phyloP scores from a whole-genome alignment of 116 monocot species.

The Trichopus zeylanicus region DNA sequence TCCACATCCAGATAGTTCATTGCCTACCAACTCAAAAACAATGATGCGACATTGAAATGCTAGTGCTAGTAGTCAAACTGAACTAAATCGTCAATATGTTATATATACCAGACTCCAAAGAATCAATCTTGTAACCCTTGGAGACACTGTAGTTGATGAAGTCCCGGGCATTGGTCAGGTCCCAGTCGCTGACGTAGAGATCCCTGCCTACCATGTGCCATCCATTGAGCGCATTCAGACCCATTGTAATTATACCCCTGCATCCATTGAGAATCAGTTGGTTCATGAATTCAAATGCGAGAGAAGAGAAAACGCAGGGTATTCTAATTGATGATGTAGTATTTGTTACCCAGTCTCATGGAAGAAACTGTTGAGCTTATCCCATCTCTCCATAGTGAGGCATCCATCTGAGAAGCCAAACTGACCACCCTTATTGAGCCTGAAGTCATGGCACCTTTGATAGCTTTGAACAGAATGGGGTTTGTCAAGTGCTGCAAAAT shows the following conservation, averaged over 20 bases:
- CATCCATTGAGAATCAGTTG: not conserved
- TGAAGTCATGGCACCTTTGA: constrained; percentile 34
- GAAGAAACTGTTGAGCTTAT: constrained; percentile 48
- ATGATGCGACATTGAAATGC: not conserved
- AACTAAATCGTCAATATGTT: not conserved
- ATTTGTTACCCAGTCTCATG: constrained; percentile 35
- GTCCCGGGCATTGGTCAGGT: constrained; percentile 43
- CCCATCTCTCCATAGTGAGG: constrained; percentile 59
- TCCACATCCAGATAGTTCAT: constrained; percentile 75
- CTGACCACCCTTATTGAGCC: constrained; percentile 13
- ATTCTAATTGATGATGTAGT: not conserved
- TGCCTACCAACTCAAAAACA: constrained; percentile 34
- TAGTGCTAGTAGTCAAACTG: not conserved
- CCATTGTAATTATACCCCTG: constrained; percentile 65
- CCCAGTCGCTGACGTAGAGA: constrained; percentile 40
- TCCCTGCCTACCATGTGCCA: constrained; percentile 13
- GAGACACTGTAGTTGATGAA: constrained; percentile 53
- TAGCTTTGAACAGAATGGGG: constrained; percentile 31
- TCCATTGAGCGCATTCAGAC: constrained; percentile 67
- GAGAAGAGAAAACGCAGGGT: not conserved
- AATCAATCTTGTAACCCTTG: constrained; percentile 47
- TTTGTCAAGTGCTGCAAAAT: constrained; percentile 48
- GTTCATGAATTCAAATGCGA: not conserved
- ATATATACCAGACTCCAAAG: constrained; percentile 71
- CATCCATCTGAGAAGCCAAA: constrained; percentile 67